Evolutionary conservation across 106 monocot species (phyloP).

Genomic region (Xerophyta viscosa): DNA sequence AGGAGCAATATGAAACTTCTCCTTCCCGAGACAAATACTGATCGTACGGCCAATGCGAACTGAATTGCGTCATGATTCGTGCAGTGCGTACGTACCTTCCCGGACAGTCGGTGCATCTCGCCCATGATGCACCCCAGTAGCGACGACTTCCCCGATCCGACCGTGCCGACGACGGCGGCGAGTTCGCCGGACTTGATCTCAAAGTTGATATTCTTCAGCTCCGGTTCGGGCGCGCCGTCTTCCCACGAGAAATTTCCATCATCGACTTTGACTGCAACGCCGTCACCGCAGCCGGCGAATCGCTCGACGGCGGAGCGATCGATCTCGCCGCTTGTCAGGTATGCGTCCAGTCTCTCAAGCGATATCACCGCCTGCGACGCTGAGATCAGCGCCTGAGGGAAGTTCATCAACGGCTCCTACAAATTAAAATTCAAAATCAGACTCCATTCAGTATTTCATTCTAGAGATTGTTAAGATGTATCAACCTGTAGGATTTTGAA

Average conservation of each 20-base stretch:
- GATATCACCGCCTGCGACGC: slow-evolving; percentile 85
- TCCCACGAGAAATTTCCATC: slow-evolving; percentile 4
- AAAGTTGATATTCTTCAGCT: slow-evolving; percentile 44
- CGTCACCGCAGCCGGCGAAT: slow-evolving; percentile 12
- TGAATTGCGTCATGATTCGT: too few relatives aligned
- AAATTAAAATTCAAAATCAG: neutral
- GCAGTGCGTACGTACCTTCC: too few relatives aligned
- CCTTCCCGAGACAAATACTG: too few relatives aligned
- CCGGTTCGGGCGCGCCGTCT: neutral
- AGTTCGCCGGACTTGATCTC: slow-evolving; percentile 50
- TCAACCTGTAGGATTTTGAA: slow-evolving; percentile 57
- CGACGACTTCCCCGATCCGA: slow-evolving; percentile 94
- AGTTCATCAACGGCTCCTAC: slow-evolving; percentile 73
- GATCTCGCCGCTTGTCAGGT: slow-evolving; percentile 72
- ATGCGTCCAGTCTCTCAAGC: slow-evolving; percentile 57
- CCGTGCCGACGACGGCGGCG: slow-evolving; percentile 83
- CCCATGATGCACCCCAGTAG: slow-evolving; percentile 72
- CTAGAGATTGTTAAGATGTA: neutral
- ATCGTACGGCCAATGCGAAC: too few relatives aligned
- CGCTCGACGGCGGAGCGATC: slow-evolving; percentile 62
- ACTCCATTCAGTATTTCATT: neutral
- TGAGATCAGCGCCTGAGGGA: slow-evolving; percentile 85
- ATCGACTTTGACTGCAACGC: slow-evolving; percentile 52
- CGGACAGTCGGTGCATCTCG: slow-evolving; percentile 78
- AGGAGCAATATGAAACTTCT: too few relatives aligned